phyloP scores from a whole-genome alignment of 495 filamentous ascomycete genomes.

The Schizothecium vesticola region DNA sequence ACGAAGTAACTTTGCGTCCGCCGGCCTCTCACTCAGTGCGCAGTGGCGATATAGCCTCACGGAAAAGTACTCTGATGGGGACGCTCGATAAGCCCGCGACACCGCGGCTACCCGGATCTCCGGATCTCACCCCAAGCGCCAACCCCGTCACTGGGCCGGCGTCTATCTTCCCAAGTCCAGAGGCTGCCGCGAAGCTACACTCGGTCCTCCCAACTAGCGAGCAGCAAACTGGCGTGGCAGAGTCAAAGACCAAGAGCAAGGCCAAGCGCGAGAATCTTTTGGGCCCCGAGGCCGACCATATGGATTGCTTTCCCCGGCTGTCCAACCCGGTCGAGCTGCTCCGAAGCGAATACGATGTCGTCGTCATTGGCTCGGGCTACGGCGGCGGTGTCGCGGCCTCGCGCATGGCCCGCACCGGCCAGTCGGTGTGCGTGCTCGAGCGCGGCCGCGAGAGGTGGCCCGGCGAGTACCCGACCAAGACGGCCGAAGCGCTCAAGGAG shows the following conservation, averaged over 20 bases:
- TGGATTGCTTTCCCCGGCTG: slow-evolving; percentile 45
- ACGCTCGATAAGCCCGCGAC: too few relatives aligned
- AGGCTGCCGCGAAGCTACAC: too few relatives aligned
- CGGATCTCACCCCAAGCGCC: too few relatives aligned
- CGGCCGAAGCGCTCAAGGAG: slow-evolving; percentile 37
- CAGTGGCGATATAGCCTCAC: too few relatives aligned
- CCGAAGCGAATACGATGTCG: slow-evolving; percentile 54
- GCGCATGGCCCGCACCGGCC: slow-evolving; percentile 56
- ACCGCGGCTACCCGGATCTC: too few relatives aligned
- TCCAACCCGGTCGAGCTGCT: slow-evolving; percentile 54
- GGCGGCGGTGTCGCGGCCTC: slow-evolving; percentile 62
- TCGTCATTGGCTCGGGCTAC: slow-evolving; percentile 64
- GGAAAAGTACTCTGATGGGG: too few relatives aligned
- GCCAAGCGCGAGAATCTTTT: background rate
- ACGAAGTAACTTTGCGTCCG: background rate
- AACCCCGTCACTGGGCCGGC: too few relatives aligned
- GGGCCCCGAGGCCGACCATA: slow-evolving; percentile 40
- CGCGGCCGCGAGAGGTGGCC: slow-evolving; percentile 60
- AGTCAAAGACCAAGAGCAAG: background rate
- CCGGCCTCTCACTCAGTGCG: too few relatives aligned
- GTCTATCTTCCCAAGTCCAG: too few relatives aligned
- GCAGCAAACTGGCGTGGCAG: too few relatives aligned
- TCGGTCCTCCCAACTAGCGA: too few relatives aligned
- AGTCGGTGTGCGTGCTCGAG: slow-evolving; percentile 59
- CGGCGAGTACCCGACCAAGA: slow-evolving; percentile 53